Evolutionary conservation across 2,329 filamentous ascomycete genomes (phyloP).

Genomic region (Talaromyces islandicus): DNA sequence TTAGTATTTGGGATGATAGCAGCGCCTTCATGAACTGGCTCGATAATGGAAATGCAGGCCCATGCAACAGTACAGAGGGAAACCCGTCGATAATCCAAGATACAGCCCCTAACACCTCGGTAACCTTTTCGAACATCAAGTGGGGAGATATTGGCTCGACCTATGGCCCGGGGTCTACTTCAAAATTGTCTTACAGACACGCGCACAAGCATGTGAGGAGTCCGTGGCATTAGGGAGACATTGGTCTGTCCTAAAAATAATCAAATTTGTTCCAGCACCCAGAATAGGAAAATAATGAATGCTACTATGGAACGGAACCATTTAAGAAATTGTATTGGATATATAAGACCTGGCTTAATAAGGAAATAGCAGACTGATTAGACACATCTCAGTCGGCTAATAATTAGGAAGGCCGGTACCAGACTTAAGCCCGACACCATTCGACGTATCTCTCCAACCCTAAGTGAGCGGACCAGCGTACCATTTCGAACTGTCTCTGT

Average conservation of each 20-base stretch:
- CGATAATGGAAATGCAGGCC: conserved; percentile 60
- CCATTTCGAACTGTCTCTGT: background rate
- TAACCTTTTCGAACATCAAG: conserved; percentile 56
- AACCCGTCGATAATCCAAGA: conserved; percentile 29
- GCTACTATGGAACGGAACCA: background rate
- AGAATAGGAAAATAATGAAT: background rate
- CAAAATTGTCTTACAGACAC: background rate
- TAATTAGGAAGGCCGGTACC: background rate
- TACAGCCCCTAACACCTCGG: conserved; percentile 40
- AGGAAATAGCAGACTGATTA: background rate
- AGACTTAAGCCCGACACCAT: background rate
- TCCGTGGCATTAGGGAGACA: background rate
- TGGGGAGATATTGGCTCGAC: conserved; percentile 54
- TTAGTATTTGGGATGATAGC: conserved; percentile 60
- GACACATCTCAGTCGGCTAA: background rate
- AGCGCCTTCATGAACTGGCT: conserved; percentile 68
- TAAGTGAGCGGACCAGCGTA: background rate
- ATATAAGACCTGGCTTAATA: background rate
- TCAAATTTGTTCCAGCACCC: background rate
- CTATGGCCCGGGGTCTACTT: conserved; percentile 15
- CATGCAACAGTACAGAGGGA: conserved; percentile 50
- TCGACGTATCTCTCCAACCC: background rate
- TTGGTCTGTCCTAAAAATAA: background rate
- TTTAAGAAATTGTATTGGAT: background rate
- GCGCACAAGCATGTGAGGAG: background rate